Base-by-base conservation (phyloP, 1,139 yeast genomes). In the Schizosaccharomyces versatilis region DNA sequence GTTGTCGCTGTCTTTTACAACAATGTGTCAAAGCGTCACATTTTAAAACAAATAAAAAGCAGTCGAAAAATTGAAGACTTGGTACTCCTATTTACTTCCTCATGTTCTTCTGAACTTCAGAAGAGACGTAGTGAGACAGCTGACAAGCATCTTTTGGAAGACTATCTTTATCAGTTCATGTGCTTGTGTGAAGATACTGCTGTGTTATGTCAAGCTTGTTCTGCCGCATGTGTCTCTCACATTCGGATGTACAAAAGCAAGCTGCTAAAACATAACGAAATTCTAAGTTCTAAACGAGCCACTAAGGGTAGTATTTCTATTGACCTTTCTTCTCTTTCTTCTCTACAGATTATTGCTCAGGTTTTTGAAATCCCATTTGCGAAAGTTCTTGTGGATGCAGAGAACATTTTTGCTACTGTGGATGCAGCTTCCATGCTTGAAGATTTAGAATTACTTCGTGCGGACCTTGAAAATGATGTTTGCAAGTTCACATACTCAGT, bases 61-160 rank as follows among this genome's bases (percentile, higher is more conserved):
- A 70, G 73, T 56, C 69, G 71, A 47, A 72, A 76, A 41, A 76
- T 79, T 1, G 88, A 81, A 60, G 81, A 78, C 57, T 68, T 83
- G 54, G 74, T 83, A 7, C 75, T 80, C 70, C 72, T 75, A 64
- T 84, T 82, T 64, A 76, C 81, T 19, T 73, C 80, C 32, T 73
- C 77, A 57, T 79, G 84, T 7, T 77, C 78, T 56, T 80, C 77
- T 60, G 88, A 81, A 64, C 65, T 81, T 42, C 72, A 71, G 54
- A 78, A 79, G 59, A 60, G 76, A 0, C 63, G 67, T 2, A 71
- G 71, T 3, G 68, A 65, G 1, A 63, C 68, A 12, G 19, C 14
- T n/a, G 67, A 72, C 41, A 73, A 75, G 57, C 65, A 68, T 1
- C 68, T 71, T 38, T 74, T 80, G 0, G 79, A 77, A 60, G 65